Evolutionary conservation across 2,329 filamentous ascomycete species (phyloP).

Genomic region (Monosporascus sp.): DNA sequence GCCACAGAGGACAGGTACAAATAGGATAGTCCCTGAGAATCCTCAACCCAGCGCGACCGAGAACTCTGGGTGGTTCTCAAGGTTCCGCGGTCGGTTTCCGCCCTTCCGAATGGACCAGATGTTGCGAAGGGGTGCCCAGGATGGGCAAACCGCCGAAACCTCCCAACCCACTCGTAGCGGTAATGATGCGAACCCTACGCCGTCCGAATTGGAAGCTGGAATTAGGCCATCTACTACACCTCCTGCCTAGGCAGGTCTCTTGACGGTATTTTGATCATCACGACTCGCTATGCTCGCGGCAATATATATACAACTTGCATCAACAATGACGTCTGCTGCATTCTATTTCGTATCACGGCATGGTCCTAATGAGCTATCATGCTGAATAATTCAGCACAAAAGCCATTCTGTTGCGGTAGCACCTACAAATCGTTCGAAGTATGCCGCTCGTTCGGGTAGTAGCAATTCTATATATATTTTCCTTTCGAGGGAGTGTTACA

Average conservation of each 20-base stretch:
- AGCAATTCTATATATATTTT: not conserved
- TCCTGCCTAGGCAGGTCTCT: too few species aligned
- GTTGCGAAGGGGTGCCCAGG: constrained; percentile 19
- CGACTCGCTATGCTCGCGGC: not conserved
- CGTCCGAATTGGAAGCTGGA: constrained; percentile 44
- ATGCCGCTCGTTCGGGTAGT: not conserved
- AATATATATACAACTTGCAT: constrained; percentile 1
- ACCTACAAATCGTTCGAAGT: not conserved
- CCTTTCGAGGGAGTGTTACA: not conserved
- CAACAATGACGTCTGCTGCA: not conserved
- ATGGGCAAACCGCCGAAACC: constrained; percentile 10
- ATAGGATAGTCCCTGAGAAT: constrained; percentile 4
- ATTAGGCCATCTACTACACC: constrained; percentile 21
- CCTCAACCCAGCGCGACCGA: constrained; percentile 3
- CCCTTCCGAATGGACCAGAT: constrained; percentile 18
- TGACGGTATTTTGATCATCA: not conserved
- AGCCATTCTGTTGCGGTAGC: not conserved
- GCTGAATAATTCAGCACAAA: not conserved
- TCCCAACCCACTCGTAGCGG: constrained; percentile 3
- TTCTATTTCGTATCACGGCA: not conserved
- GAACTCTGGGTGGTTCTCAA: constrained; percentile 14
- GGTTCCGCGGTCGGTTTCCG: constrained; percentile 22
- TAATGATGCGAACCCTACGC: constrained; percentile 27
- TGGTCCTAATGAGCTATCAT: constrained; percentile 1
- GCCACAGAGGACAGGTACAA: constrained; percentile 12